Evolutionary conservation across 305 asterid genomes (phyloP).

Genomic region (Fraxinus ornus): DNA sequence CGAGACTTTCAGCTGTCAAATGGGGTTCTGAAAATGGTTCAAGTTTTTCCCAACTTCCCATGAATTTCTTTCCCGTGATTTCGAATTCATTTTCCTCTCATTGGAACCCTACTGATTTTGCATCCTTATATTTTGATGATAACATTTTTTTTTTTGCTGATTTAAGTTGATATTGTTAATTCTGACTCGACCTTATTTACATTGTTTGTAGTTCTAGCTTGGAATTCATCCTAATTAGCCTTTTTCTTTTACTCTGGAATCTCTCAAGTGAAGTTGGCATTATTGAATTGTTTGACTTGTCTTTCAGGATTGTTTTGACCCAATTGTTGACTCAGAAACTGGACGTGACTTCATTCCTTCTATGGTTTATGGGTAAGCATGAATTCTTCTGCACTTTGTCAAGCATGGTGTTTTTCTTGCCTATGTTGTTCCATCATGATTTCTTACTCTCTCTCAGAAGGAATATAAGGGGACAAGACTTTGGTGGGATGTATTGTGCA

Average conservation of each 20-base stretch:
- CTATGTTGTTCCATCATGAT: constrained; percentile 17
- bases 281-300: constrained; percentile 26
- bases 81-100: neutral
- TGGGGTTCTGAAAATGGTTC: neutral
- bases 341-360: constrained; percentile 97
- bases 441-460: constrained; percentile 49
- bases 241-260: neutral
- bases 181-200: constrained; percentile 8
- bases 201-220: neutral
- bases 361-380: constrained; percentile 88
- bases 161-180: neutral
- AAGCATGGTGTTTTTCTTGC: constrained; percentile 18
- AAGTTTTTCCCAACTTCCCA: neutral
- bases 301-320: constrained; percentile 85
- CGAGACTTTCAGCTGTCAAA: neutral
- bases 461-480: constrained; percentile 93
- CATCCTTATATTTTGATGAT: neutral
- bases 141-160: neutral
- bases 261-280: constrained; percentile 2
- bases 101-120: neutral
- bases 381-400: constrained; percentile 17
- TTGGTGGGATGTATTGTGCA: constrained; percentile 94
- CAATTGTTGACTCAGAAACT: constrained; percentile 89
- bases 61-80: neutral
- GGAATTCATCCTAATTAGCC: neutral